A percentile compares a stretch with the other conserved stretches of the same genome.
phyloP scores from a whole-genome alignment of 257 asterid genomes.

The Primulina huaijiensis region DNA sequence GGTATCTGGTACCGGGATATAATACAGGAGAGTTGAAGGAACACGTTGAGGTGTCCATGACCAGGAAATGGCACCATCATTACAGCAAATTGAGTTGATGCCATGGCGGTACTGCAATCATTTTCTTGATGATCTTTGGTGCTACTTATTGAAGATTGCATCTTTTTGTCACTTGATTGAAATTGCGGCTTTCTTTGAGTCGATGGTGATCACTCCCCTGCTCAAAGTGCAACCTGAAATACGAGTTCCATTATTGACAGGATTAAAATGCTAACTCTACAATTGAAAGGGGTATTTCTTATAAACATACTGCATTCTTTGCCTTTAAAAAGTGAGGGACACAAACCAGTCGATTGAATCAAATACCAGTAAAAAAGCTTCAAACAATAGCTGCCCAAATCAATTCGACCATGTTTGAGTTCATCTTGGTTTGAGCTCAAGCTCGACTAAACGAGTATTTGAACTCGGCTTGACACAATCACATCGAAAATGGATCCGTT shows the following conservation, averaged over 20 bases:
- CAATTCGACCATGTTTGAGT: no score
- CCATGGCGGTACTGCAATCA: neutral
- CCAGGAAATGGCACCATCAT: conserved; percentile 32
- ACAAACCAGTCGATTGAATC: no score
- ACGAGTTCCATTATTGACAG: neutral
- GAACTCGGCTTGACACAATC: no score
- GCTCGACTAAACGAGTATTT: no score
- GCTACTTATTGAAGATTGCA: neutral
- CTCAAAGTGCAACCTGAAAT: neutral
- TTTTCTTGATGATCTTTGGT: neutral
- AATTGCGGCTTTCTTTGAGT: neutral
- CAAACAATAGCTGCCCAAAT: no score
- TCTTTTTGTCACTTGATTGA: neutral
- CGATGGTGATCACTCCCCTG: neutral
- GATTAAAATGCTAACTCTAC: neutral
- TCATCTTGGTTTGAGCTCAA: no score
- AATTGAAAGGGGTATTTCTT: neutral
- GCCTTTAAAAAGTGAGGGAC: no score
- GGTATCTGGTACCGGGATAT: conserved; percentile 33
- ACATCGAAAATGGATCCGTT: no score
- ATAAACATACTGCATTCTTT: no score
- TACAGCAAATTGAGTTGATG: conserved; percentile 9
- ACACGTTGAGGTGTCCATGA: conserved; percentile 44
- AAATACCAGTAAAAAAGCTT: no score
- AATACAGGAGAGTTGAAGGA: conserved; percentile 42